phyloP scores from a whole-genome alignment of 495 filamentous ascomycete genomes.

The Hypoxylon lenormandii region DNA sequence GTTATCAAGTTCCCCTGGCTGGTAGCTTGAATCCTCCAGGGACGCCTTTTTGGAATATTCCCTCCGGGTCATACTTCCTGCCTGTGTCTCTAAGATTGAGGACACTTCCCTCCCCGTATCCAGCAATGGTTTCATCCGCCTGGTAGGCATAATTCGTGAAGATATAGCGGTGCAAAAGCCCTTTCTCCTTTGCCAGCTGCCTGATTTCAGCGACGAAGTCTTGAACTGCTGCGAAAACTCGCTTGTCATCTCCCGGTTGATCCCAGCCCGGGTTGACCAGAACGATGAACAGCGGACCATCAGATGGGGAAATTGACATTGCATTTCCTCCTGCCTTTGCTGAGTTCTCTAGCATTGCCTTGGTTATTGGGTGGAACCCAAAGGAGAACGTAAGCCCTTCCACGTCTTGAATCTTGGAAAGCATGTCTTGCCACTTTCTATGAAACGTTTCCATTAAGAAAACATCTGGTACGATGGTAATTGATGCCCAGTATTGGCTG shows the following conservation, averaged over 20 bases:
- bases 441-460: slow-evolving; percentile 25
- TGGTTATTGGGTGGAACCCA: slow-evolving; percentile 50
- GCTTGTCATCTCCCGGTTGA: slow-evolving; percentile 16
- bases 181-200: slow-evolving; percentile 36
- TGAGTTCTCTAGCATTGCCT: slow-evolving; percentile 29
- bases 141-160: slow-evolving; percentile 59
- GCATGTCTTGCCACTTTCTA: slow-evolving; percentile 25
- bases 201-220: slow-evolving; percentile 8
- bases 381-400: slow-evolving; percentile 30
- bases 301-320: slow-evolving; percentile 41
- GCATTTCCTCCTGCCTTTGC: slow-evolving; percentile 49
- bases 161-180: slow-evolving; percentile 42
- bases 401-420: slow-evolving; percentile 13
- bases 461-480: slow-evolving; percentile 19
- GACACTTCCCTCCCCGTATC: slow-evolving; percentile 62
- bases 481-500: slow-evolving; percentile 24
- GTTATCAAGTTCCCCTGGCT: not conserved
- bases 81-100: slow-evolving; percentile 53
- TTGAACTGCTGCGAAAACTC: slow-evolving; percentile 24
- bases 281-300: slow-evolving; percentile 38
- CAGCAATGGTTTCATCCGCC: slow-evolving; percentile 57
- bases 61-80: slow-evolving; percentile 62
- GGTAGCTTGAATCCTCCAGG: slow-evolving; percentile 48
- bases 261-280: slow-evolving; percentile 36
- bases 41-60: slow-evolving; percentile 60